Evolutionary conservation across 2,329 filamentous ascomycete genomes (phyloP).

Genomic region (Hymenotorrendiella dingleyae): DNA sequence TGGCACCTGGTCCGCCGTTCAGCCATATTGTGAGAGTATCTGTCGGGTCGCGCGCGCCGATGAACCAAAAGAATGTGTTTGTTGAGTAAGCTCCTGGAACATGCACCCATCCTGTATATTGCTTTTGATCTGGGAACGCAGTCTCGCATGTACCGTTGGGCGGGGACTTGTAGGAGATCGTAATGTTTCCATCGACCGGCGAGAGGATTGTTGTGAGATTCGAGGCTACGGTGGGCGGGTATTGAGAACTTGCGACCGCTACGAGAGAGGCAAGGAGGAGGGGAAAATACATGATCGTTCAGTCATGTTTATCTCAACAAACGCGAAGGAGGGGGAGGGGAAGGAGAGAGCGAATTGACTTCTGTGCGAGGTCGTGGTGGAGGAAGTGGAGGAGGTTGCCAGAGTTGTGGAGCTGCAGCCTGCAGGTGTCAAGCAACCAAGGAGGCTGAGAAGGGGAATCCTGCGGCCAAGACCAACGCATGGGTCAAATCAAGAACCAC

Average conservation of each 20-base stretch:
- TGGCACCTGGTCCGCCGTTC: conserved; percentile 61
- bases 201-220: conserved; percentile 54
- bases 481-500: no score
- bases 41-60: conserved; percentile 40
- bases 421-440: no score
- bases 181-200: conserved; percentile 56
- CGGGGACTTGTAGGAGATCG: conserved; percentile 61
- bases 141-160: conserved; percentile 58
- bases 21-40: conserved; percentile 56
- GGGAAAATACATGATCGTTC: conserved; percentile 24
- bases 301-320: conserved; percentile 23
- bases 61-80: conserved; percentile 45
- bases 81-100: conserved; percentile 50
- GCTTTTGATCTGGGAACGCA: conserved; percentile 57
- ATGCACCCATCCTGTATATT: conserved; percentile 65
- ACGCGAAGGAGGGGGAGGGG: conserved; percentile 8
- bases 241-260: conserved; percentile 28
- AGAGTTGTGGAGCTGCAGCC: no score
- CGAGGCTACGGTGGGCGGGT: conserved; percentile 28
- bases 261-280: conserved; percentile 18
- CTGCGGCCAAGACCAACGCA: no score
- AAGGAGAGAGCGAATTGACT: not conserved
- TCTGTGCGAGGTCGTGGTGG: not conserved
- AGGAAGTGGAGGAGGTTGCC: not conserved
- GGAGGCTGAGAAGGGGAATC: no score